Conservation (phyloP, 2,329 filamentous ascomycete species). For the Aspergillus sp. region DNA sequence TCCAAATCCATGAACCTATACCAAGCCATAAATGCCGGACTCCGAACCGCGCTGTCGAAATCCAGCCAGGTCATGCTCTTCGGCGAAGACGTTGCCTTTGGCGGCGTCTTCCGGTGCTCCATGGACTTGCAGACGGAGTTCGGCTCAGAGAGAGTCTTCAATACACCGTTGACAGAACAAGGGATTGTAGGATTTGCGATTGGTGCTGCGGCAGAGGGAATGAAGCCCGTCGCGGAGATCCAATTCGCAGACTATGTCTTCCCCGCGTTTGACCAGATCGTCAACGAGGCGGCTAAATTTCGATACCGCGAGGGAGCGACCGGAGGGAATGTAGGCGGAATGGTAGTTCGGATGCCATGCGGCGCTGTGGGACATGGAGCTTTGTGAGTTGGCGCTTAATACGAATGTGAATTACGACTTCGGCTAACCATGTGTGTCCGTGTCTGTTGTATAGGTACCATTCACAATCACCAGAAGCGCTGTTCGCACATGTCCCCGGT, state of each 20-base stretch:
- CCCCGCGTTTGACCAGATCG: slow-evolving; percentile 89
- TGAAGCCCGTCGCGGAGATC: slow-evolving; percentile 90
- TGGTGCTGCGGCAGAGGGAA: slow-evolving; percentile 83
- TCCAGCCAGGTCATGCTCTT: slow-evolving; percentile 90
- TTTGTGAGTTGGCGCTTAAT: slow-evolving; percentile 47
- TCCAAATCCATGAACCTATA: slow-evolving; percentile 92
- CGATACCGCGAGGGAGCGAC: slow-evolving; percentile 70
- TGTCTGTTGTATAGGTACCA: slow-evolving; percentile 58
- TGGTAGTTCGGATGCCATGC: slow-evolving; percentile 88
- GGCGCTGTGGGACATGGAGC: slow-evolving; percentile 88
- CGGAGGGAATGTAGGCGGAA: slow-evolving; percentile 69
- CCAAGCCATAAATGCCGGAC: slow-evolving; percentile 87
- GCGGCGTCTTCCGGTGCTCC: slow-evolving; percentile 91
- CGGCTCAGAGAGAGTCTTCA: slow-evolving; percentile 87
- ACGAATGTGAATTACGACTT: background rate
- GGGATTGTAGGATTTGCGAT: slow-evolving; percentile 93
- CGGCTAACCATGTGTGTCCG: background rate
- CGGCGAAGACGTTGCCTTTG: slow-evolving; percentile 95
- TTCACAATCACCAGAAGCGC: slow-evolving; percentile 81
- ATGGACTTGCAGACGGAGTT: slow-evolving; percentile 88
- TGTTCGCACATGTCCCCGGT: slow-evolving; percentile 87
- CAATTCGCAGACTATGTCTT: slow-evolving; percentile 96
- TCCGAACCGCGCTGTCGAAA: slow-evolving; percentile 75
- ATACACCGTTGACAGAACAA: slow-evolving; percentile 91
- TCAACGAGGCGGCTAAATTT: slow-evolving; percentile 89